Percentiles rank a stretch among this genome's conserved stretches.
Evolutionary conservation across 768 basidiomycete species (phyloP).

Genomic region (Nevesoporus exiguus): DNA sequence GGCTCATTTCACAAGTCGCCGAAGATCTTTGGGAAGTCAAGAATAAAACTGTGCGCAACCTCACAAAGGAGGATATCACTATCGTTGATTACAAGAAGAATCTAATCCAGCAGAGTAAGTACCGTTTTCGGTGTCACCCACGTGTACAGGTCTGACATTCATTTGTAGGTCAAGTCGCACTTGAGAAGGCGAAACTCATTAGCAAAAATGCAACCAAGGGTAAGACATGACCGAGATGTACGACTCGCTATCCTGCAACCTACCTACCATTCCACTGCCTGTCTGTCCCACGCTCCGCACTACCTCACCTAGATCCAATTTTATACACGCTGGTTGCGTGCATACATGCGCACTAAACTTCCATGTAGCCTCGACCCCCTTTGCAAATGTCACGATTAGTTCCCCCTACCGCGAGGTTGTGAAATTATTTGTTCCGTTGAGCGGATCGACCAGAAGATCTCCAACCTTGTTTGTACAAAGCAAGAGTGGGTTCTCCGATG

Average conservation of each 20-base stretch:
- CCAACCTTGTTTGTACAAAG: constrained; percentile 4
- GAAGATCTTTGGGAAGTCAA: constrained; percentile 99
- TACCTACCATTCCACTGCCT: constrained; percentile 5
- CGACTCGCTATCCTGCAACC: neutral
- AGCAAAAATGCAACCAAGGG: constrained; percentile 76
- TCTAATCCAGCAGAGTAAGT: constrained; percentile 73
- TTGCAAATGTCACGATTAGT: constrained; percentile 18
- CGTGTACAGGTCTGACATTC: constrained; percentile 1
- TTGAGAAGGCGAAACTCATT: constrained; percentile 93
- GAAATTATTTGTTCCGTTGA: constrained; percentile 7
- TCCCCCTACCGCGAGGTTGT: constrained; percentile 6
- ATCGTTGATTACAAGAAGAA: constrained; percentile 94
- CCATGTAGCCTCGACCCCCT: constrained; percentile 13
- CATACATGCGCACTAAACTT: constrained; percentile 10
- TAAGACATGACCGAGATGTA: constrained; percentile 45
- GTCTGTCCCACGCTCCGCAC: constrained; percentile 6
- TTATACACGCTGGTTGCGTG: constrained; percentile 12
- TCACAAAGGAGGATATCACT: constrained; percentile 86
- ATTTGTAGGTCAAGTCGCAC: constrained; percentile 66
- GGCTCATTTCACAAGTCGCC: constrained; percentile 95
- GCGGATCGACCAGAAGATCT: constrained; percentile 23
- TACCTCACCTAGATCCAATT: constrained; percentile 12
- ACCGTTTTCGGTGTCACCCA: neutral
- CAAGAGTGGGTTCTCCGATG: constrained; percentile 27
- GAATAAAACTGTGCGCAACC: constrained; percentile 86